Base-by-base conservation (phyloP, 2,329 filamentous ascomycete genomes). In the Metarhizium sp. region DNA sequence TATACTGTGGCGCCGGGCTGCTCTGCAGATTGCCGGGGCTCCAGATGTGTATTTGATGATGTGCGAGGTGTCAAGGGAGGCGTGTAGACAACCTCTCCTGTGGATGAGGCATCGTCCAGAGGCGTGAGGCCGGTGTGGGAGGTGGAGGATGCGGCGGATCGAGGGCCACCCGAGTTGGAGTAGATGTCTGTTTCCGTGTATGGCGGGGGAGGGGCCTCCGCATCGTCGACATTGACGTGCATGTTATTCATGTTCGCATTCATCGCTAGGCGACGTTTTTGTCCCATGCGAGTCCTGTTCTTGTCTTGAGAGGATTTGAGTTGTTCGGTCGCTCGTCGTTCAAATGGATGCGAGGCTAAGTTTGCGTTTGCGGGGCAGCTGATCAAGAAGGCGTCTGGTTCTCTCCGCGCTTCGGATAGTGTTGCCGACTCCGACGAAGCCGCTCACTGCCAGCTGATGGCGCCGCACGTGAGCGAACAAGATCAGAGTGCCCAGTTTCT, bases 141-240 rank as follows among this genome's bases (percentile, higher is more conserved):
- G 49, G 61, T 53, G 18, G 52, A 14, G 18, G 45, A 52, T 11
- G 63, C 13, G 54, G 59, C 34, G 54, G 61, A 65, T 52, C 59
- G 62, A 55, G 54, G 57, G 55, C 60, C 62, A 34, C 69, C 70
- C 3, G 76, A 67, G 51, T 63, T 70, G 14, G 78, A 80, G 67
- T 75, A 79, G 42, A 79, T 74, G 63, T 83, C 80, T 16, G 77
- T 81, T 65, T 81, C 79, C 43, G 75, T 75, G 61, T 84, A 84
- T 6, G 81, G 80, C 4, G 79, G 79, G 46, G 79, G 80, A 20
- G 79, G 77, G 25, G n/a, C 42, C 11, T n/a, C 29, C 7, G 67
- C 63, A 57, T 78, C 71, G 55, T 73, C 67, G 11, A 51, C 57
- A 16, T 55, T 58, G 54, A 61, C 54, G 53, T 51, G 57, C 45